Percentiles rank a stretch among this genome's conserved stretches.
phyloP scores from a whole-genome alignment of 208 protist genomes.

The Tritrichomonas foetus region DNA sequence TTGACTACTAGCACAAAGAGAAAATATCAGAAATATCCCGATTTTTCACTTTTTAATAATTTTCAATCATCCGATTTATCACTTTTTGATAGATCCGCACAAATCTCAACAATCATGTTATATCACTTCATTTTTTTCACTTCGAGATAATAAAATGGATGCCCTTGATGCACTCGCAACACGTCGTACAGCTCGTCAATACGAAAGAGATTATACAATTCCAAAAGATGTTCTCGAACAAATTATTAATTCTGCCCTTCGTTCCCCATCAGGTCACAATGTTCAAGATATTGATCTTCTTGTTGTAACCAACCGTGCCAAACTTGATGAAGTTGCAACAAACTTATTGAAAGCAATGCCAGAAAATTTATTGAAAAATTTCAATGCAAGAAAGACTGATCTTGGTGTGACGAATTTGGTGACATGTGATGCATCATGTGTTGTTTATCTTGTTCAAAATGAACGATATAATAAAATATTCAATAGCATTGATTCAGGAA shows the following conservation, averaged over 20 bases:
- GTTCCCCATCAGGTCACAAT: background rate
- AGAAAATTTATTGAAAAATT: background rate
- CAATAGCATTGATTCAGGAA: background rate
- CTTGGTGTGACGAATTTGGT: background rate
- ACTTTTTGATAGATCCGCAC: no score
- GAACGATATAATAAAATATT: background rate
- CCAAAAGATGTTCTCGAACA: background rate
- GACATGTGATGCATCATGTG: background rate
- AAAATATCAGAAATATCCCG: no score
- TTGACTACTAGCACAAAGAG: no score
- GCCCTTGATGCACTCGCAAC: background rate
- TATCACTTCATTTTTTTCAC: no score
- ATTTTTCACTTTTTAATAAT: no score
- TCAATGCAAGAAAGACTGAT: background rate
- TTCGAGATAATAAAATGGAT: no score
- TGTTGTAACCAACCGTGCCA: background rate
- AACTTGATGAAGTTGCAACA: background rate
- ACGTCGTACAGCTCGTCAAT: background rate
- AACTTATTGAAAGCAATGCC: background rate
- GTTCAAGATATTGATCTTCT: background rate
- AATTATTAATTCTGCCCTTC: background rate
- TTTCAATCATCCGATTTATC: no score
- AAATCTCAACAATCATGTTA: no score
- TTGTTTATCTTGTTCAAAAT: background rate
- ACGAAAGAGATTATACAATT: background rate